Base-by-base conservation (phyloP, 106 monocot genomes). In the Acorus calamus region DNA sequence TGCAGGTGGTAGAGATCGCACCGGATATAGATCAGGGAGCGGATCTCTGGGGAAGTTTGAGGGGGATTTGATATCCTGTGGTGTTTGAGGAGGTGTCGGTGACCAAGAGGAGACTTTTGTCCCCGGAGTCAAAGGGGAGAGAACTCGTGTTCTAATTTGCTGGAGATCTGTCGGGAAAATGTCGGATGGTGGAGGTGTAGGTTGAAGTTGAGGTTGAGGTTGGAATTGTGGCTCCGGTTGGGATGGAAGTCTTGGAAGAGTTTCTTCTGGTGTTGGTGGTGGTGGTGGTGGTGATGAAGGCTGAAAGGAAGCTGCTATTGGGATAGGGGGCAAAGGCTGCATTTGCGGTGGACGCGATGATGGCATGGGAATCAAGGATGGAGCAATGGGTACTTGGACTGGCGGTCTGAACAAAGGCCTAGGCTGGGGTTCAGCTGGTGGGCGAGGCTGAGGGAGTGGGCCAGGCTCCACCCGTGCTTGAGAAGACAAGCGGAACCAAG, bases 401-500 rank as follows among this genome's bases (percentile, higher is more conserved):
- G 28, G 28, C 28, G 28, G 28, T 28, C 28, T 28, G 28, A 28
- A 71, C 4, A 43, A 10, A 7, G 14, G 6, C 48, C 14, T 65
- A 4, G 65, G 10, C 13, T 46, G 66, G 42, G 60, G 50, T 5
- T 48, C 65, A 4, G 48, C 4, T 11, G 4, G 46, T 11, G 52
- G 53, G 9, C 53, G 7, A 48, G 74, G 44, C 2, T 54, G 65
- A 43, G 59, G 68, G 6, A 14, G 43, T 8, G 53, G 51, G 4
- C 45, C 54, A 0, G 46, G 4, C n/a, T 83, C 65, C 52, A 47
- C 4, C 59, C 72, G 74, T 44, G 62, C 66, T 8, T 71, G 59
- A 11, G 86, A 71, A 50, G 74, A 57, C 14, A 71, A 57, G 2
- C 79, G 83, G 65, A 74, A 80, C 74, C 76, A 80, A 0, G 59